Base-by-base conservation (phyloP, 768 basidiomycete genomes). In the Tephrocybe sp. region DNA sequence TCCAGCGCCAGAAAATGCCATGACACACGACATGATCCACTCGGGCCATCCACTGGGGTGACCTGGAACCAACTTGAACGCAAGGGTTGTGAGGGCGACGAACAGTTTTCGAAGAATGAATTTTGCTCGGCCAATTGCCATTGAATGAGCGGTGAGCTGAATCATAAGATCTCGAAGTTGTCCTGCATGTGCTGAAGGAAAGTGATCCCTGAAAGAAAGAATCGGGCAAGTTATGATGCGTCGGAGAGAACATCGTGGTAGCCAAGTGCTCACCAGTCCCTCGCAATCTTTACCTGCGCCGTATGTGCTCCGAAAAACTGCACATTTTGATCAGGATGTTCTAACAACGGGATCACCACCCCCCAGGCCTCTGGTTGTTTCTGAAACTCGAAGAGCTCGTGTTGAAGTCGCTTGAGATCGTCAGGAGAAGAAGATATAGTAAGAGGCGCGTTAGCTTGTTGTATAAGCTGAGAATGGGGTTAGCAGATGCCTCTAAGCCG, bases 301-400 rank as follows among this genome's bases (percentile, higher is more conserved):
- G 92, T 97, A 59, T 97, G 94, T 4, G 94, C 93, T 2, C 93
- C 92, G 61, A 92, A 96, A 76, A 96, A 98, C 64, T 94, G 89
- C 9, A 96, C 90, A 60, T 92, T 92, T 44, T 77, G 76, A 65
- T 95, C 87, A 24, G 74, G 69, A 60, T 87, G 75, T 12, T 83
- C 75, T 21, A 93, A 69, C 54, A 94, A 77, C 0, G 91, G 90
- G 28, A 89, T 76, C 16, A 92, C 82, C 39, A 94, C 70, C 8
- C 89, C 90, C 92, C 90, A 94, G 3, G 89, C 89, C 58, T 89
- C 88, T 13, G 79, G 83, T 44, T 76, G 71, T 58, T 85, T 87
- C 65, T 90, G 88, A 9, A 89, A 78, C 52, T 88, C 85, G 54
- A 86, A 87, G 4, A 89, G 77, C 51, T 89, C 85, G 45, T 80